Evolutionary conservation across 2,329 filamentous ascomycete species (phyloP).

Genomic region (Cladobotryum mycophilum): DNA sequence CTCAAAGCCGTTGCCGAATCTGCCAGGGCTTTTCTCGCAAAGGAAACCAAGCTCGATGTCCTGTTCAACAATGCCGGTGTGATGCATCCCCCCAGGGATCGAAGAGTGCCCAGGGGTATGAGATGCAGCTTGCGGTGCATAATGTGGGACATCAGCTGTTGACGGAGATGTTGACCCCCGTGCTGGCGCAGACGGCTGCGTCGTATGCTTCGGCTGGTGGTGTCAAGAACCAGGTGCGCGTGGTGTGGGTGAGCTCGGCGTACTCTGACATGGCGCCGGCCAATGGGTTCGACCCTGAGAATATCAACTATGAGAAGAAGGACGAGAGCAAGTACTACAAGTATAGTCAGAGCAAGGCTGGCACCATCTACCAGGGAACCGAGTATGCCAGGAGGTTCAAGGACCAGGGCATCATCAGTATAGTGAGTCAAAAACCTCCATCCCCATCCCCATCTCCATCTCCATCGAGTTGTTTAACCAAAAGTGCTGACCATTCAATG

Average conservation of each 20-base stretch:
- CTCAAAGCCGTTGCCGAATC: conserved; percentile 29
- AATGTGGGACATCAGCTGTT: conserved; percentile 34
- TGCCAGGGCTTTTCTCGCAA: conserved; percentile 24
- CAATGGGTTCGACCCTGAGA: conserved; percentile 16
- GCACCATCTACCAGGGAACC: not conserved
- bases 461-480: not conserved
- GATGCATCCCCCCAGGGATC: conserved; percentile 29
- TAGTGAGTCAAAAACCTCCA: not conserved
- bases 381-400: not conserved
- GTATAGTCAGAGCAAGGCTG: not conserved
- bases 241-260: not conserved
- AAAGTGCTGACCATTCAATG: not conserved
- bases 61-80: conserved; percentile 39
- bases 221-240: conserved; percentile 5
- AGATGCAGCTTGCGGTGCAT: conserved; percentile 37
- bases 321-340: not conserved
- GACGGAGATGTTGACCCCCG: conserved; percentile 30
- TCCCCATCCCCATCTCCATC: not conserved
- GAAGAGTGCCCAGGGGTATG: conserved; percentile 17
- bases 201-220: conserved; percentile 16
- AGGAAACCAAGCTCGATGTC: conserved; percentile 28
- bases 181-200: conserved; percentile 13
- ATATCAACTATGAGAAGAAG: not conserved
- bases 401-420: not conserved
- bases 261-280: not conserved